Base-by-base conservation (phyloP, 192 early-diverging fungal genomes). In the Rhizophagus sp. region DNA sequence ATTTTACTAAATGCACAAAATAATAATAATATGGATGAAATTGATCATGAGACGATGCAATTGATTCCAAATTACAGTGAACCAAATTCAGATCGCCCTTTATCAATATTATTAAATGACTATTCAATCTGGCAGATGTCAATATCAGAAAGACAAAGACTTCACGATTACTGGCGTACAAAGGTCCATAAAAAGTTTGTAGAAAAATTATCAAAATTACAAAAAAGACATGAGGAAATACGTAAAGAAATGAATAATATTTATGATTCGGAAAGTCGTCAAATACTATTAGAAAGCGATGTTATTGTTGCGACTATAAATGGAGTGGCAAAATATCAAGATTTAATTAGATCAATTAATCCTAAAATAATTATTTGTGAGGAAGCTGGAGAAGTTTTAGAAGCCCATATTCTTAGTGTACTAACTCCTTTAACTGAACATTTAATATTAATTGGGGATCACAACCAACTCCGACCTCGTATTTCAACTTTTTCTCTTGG, bases 271-370 rank as follows among this genome's bases (percentile, higher is more conserved):
- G 70, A 64, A 4, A 78, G 82, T n/a, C 75, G 78, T 49, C 79
- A 47, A 24, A 74, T 84, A 39, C 77, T 88, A 1, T 64, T 75
- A 41, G 25, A 76, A 9, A 47, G 71, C 24, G 63, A 83, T 19
- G 87, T 92, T 9, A 84, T 92, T 24, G 91, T 87, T 1, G 86
- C 88, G 81, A 92, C 91, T 0, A 92, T 89, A 44, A 87, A 81
- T 27, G 91, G 90, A 22, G 89, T 89, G 1, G 91, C 91, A 36
- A 89, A 87, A 69, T 62, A 62, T 52, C 83, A 88, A 69, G 25
- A 11, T n/a, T 41, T 39, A 69, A 17, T 70, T 25, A 63, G 73
- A 13, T 76, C 79, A 0, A 79, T 90, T 50, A 79, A 81, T 4
- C 89, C 89, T 10, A 81, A 79, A 19, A 82, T 90, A 25, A 86